These are phyloP conservation scores for Nadsonia starkeyi-henricii DNA, from an alignment of 1,139 yeast genomes.

Conservation along the genomic window DNA sequence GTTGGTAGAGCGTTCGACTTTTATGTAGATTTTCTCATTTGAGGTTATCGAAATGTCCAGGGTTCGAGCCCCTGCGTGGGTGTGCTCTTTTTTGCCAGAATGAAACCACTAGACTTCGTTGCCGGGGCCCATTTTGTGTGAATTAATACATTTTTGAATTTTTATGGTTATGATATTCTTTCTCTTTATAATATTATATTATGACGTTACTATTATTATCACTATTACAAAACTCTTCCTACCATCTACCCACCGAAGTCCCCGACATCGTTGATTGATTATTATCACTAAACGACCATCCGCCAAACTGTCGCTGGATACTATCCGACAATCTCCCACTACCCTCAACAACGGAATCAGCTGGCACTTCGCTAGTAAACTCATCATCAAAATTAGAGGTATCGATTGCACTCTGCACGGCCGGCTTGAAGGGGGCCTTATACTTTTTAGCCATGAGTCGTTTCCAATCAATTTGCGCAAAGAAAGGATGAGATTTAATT, in stretches of 20 bases:
- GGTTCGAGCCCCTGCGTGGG: no score
- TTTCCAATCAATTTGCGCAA: slow-evolving; percentile 84
- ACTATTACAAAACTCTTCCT: no score
- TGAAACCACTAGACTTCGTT: no score
- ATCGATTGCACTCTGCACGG: slow-evolving; percentile 73
- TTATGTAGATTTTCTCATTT: no score
- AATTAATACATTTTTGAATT: no score
- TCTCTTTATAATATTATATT: no score
- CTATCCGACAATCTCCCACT: slow-evolving; percentile 42
- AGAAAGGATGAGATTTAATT: slow-evolving; percentile 75
- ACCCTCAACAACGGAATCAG: slow-evolving; percentile 91
- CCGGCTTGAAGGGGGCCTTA: slow-evolving; percentile 92
- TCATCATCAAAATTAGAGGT: slow-evolving; percentile 89
- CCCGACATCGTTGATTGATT: not conserved
- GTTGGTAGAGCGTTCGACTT: not conserved
- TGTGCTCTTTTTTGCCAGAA: no score
- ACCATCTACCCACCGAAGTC: no score
- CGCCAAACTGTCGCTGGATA: slow-evolving; percentile 94
- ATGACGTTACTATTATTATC: no score
- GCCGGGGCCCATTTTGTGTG: no score
- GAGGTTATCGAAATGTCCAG: no score
- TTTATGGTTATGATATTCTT: no score
- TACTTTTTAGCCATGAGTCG: slow-evolving; percentile 75
- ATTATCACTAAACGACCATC: slow-evolving; percentile 82
- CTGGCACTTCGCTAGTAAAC: slow-evolving; percentile 85